Percentiles rank a stretch among this genome's conserved stretches.
phyloP scores from a whole-genome alignment of 495 filamentous ascomycete species.

The Podospora anserina region DNA sequence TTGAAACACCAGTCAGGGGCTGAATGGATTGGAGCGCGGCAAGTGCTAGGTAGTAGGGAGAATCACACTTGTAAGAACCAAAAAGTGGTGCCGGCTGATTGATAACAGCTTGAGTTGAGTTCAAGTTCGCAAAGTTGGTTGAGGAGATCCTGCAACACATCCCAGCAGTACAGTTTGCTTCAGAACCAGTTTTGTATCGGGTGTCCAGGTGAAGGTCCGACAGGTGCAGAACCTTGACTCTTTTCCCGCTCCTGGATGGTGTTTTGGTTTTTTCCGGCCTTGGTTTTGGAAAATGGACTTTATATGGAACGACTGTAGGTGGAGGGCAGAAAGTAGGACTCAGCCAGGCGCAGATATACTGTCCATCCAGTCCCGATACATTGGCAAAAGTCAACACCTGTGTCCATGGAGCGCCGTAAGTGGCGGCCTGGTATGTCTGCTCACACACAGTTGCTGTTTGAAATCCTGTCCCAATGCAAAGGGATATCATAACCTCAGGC shows the following conservation, averaged over 20 bases:
- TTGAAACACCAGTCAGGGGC: conserved; percentile 54
- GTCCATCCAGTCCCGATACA: conserved; percentile 53
- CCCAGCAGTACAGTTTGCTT: conserved; percentile 53
- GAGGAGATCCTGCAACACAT: conserved; percentile 49
- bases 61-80: conserved; percentile 55
- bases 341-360: conserved; percentile 56
- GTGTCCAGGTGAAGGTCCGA: conserved; percentile 62
- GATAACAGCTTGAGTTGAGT: conserved; percentile 26
- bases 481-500: conserved; percentile 48
- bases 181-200: conserved; percentile 51
- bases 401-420: conserved; percentile 55
- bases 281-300: conserved; percentile 55
- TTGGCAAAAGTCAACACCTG: conserved; percentile 56
- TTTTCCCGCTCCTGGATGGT: conserved; percentile 49
- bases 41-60: conserved; percentile 56
- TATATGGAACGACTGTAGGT: conserved; percentile 44
- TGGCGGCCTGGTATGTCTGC: conserved; percentile 42
- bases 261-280: conserved; percentile 45
- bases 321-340: conserved; percentile 46
- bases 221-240: conserved; percentile 58
- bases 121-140: conserved; percentile 24
- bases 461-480: conserved; percentile 49
- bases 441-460: conserved; percentile 45
- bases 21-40: conserved; percentile 57
- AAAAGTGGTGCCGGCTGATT: conserved; percentile 51